Conservation (phyloP, 805 yeast genomes). For the Schwanniomyces occidentalis region DNA sequence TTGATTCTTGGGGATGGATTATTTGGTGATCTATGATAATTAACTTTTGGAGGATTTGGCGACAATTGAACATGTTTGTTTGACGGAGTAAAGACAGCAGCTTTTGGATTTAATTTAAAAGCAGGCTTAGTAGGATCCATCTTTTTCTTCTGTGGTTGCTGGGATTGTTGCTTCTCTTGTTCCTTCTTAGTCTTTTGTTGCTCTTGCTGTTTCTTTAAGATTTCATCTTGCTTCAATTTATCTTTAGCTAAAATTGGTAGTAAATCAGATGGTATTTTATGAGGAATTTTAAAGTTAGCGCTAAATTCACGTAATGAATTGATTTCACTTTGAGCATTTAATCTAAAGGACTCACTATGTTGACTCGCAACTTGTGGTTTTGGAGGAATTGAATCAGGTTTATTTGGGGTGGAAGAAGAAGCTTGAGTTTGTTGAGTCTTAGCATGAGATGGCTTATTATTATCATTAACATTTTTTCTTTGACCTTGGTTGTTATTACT, state of each 20-base stretch:
- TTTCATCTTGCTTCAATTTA: slow-evolving; percentile 63
- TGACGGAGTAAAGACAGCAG: slow-evolving; percentile 63
- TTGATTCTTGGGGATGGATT: slow-evolving; percentile 36
- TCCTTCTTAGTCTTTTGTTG: slow-evolving; percentile 12
- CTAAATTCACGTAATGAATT: slow-evolving; percentile 76
- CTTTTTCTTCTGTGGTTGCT: slow-evolving; percentile 40
- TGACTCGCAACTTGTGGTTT: slow-evolving; percentile 24
- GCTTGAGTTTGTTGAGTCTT: slow-evolving; percentile 9
- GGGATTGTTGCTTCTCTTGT: slow-evolving; percentile 5
- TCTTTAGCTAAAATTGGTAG: slow-evolving; percentile 72
- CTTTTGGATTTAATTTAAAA: slow-evolving; percentile 70
- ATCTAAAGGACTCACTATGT: slow-evolving; percentile 40
- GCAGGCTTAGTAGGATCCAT: slow-evolving; percentile 60
- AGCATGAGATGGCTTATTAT: slow-evolving; percentile 12
- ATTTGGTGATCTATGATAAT: slow-evolving; percentile 23
- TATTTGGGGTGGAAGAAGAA: slow-evolving; percentile 11
- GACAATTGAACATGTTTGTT: slow-evolving; percentile 22
- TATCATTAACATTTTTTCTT: background rate
- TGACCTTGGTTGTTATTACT: background rate
- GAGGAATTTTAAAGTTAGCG: slow-evolving; percentile 75
- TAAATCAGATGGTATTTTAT: slow-evolving; percentile 58
- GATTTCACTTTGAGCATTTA: slow-evolving; percentile 60
- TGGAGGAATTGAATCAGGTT: slow-evolving; percentile 35
- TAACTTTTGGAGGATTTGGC: slow-evolving; percentile 28
- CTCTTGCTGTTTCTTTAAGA: slow-evolving; percentile 40